Percentiles rank a stretch among this genome's conserved stretches.
These are phyloP conservation scores for Penicillium carneum DNA, from an alignment of 2,329 filamentous ascomycete species.

Conservation along the genomic window DNA sequence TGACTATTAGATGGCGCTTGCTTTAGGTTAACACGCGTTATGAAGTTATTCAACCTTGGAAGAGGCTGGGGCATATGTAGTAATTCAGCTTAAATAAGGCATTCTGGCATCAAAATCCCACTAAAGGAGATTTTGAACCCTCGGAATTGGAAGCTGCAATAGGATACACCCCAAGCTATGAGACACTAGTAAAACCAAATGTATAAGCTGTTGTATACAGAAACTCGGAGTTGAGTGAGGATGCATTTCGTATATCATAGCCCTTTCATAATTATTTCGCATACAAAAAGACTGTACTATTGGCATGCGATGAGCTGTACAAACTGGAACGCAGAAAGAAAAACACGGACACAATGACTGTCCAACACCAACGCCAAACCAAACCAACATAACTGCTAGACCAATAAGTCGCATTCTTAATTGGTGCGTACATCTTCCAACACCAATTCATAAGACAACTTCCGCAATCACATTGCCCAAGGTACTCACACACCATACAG, in stretches of 20 bases:
- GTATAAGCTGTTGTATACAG: not conserved
- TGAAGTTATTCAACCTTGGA: not conserved
- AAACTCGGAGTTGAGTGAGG: not conserved
- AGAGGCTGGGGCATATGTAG: too few species aligned
- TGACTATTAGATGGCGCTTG: not conserved
- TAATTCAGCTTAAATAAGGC: too few species aligned
- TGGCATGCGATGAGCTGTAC: not conserved
- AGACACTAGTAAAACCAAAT: not conserved
- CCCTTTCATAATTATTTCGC: not conserved
- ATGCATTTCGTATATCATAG: constrained; percentile 14
- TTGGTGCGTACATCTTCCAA: not conserved
- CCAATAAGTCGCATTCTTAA: not conserved
- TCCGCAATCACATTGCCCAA: constrained; percentile 82
- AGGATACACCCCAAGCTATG: not conserved
- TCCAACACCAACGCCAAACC: not conserved
- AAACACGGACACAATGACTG: not conserved
- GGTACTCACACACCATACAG: constrained; percentile 81
- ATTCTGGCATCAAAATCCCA: too few species aligned
- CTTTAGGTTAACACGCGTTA: not conserved
- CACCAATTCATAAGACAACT: constrained; percentile 49
- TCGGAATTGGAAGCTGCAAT: not conserved
- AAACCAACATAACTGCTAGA: too few species aligned
- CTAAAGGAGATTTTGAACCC: too few species aligned
- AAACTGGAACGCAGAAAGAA: not conserved
- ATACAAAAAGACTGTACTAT: constrained; percentile 3